phyloP scores from a whole-genome alignment of 768 basidiomycete genomes.

The Tulasnella sp. region DNA sequence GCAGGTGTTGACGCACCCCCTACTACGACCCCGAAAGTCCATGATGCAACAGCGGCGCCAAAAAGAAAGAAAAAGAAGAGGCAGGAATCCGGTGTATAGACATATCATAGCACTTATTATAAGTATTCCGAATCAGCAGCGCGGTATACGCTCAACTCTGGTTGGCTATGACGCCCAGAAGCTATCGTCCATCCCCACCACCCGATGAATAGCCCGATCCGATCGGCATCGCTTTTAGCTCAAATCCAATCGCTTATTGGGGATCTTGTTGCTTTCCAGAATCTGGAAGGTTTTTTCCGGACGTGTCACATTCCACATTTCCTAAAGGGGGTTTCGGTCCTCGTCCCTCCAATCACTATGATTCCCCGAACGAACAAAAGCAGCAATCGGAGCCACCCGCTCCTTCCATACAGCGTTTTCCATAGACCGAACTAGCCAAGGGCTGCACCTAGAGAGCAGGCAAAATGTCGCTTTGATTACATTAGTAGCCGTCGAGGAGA shows the following conservation, averaged over 20 bases:
- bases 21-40: background rate
- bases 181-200: too few relatives aligned
- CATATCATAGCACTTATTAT: background rate
- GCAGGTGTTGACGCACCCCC: conserved; percentile 22
- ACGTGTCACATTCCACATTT: too few relatives aligned
- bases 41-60: background rate
- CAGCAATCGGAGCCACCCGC: background rate
- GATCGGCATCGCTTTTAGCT: too few relatives aligned
- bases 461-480: background rate
- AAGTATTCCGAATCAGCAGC: background rate
- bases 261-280: too few relatives aligned
- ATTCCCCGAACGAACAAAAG: background rate
- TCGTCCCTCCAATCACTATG: too few relatives aligned
- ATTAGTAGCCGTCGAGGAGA: background rate
- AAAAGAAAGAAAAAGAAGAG: conserved; percentile 23
- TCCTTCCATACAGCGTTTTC: background rate
- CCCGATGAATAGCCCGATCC: too few relatives aligned
- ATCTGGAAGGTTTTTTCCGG: too few relatives aligned
- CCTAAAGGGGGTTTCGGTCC: too few relatives aligned
- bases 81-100: background rate
- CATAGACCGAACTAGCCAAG: background rate
- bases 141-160: background rate
- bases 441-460: background rate
- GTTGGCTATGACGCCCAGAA: background rate
- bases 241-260: too few relatives aligned